Conservation (phyloP, 2,329 filamentous ascomycete species). For the Ceratocystis destructans region DNA sequence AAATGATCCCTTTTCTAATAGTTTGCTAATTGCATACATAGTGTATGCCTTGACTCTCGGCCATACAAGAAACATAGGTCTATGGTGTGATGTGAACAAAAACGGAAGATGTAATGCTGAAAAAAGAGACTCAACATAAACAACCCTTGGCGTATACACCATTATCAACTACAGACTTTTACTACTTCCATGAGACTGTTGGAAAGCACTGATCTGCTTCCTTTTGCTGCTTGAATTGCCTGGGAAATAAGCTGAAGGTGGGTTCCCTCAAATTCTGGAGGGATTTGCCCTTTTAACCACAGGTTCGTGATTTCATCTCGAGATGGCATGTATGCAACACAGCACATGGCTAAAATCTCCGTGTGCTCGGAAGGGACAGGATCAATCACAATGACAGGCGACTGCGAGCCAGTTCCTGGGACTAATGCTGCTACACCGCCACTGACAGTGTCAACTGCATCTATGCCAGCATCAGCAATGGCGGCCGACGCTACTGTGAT, state of each 20-base stretch:
- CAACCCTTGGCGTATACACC: neutral
- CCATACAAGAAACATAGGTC: neutral
- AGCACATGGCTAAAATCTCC: constrained; percentile 66
- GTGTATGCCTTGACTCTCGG: neutral
- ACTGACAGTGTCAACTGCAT: constrained; percentile 80
- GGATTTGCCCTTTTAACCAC: constrained; percentile 69
- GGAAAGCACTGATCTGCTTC: constrained; percentile 25
- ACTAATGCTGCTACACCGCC: constrained; percentile 82
- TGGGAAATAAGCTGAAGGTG: constrained; percentile 28
- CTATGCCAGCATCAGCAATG: constrained; percentile 85
- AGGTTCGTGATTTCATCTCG: constrained; percentile 88
- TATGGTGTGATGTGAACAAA: neutral
- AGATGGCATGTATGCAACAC: constrained; percentile 74
- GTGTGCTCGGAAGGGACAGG: constrained; percentile 70
- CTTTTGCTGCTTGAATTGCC: constrained; percentile 32
- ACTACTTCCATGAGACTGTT: constrained; percentile 29
- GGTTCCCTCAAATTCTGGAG: constrained; percentile 28
- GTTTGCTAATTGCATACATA: neutral
- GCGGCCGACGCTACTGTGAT: constrained; percentile 90
- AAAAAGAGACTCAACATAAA: neutral
- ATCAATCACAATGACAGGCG: constrained; percentile 53
- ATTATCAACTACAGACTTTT: neutral
- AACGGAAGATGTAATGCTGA: neutral
- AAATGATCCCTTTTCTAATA: neutral
- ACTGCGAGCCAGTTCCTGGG: constrained; percentile 25